Conservation (phyloP, 1,284 basidiomycete species). For the Chondrostereum purpureum region DNA sequence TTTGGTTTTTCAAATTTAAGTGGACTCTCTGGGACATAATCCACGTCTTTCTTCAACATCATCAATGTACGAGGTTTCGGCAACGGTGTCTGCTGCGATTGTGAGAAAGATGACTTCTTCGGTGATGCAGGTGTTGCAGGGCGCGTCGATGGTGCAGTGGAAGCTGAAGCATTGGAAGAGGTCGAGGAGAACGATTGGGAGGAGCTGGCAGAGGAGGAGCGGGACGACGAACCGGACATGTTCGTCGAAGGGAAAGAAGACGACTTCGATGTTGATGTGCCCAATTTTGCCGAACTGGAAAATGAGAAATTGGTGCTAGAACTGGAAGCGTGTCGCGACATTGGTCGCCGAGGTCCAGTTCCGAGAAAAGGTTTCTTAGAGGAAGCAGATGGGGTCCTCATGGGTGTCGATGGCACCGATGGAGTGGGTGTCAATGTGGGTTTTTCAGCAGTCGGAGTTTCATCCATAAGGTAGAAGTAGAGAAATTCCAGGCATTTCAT, state of each 20-base stretch:
- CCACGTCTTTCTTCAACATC: slow-evolving; percentile 64
- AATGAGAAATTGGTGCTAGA: too few relatives aligned
- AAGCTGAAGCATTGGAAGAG: slow-evolving; percentile 32
- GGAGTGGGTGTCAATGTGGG: slow-evolving; percentile 12
- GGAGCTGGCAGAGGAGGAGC: slow-evolving; percentile 23
- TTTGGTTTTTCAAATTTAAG: slow-evolving; percentile 45
- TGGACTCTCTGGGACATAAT: slow-evolving; percentile 63
- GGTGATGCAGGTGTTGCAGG: slow-evolving; percentile 6
- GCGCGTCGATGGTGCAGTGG: slow-evolving; percentile 26
- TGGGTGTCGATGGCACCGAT: slow-evolving; percentile 20
- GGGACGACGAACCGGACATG: slow-evolving; percentile 20
- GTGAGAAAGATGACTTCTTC: neutral
- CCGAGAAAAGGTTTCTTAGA: slow-evolving; percentile 16
- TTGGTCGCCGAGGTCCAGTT: slow-evolving; percentile 16
- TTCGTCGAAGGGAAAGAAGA: neutral
- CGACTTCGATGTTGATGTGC: neutral
- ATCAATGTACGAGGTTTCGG: slow-evolving; percentile 41
- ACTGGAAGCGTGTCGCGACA: slow-evolving; percentile 23
- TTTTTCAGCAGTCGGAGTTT: slow-evolving; percentile 32
- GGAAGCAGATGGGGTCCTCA: slow-evolving; percentile 18
- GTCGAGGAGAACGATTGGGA: slow-evolving; percentile 36
- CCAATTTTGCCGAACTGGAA: too few relatives aligned
- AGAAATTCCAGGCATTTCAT: slow-evolving; percentile 93
- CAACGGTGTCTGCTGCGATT: neutral
- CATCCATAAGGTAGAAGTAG: slow-evolving; percentile 87